Evolutionary conservation across 768 basidiomycete genomes (phyloP).

Genomic region (Suillus clintonianus): DNA sequence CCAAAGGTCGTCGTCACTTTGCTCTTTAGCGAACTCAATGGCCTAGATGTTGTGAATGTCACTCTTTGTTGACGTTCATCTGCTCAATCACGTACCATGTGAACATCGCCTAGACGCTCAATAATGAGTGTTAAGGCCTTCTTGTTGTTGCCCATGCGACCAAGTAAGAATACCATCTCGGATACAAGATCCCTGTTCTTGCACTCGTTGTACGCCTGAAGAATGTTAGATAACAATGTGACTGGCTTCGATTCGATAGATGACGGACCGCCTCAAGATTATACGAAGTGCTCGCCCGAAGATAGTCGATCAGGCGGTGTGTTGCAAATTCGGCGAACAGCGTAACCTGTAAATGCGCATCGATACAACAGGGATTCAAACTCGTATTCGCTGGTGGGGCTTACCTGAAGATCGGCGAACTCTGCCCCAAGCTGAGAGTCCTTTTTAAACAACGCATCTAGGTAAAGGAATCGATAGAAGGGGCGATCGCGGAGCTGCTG

Average conservation of each 20-base stretch:
- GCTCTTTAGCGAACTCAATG: conserved; percentile 98
- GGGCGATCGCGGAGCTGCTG: conserved; percentile 77
- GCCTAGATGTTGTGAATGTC: conserved; percentile 50
- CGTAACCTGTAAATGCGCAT: conserved; percentile 55
- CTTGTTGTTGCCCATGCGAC: conserved; percentile 98
- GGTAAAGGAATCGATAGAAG: conserved; percentile 87
- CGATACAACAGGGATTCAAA: not conserved
- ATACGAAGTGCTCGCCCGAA: conserved; percentile 89
- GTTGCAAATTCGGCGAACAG: conserved; percentile 90
- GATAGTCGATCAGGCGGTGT: conserved; percentile 80
- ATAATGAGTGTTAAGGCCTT: conserved; percentile 93
- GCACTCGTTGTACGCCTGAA: conserved; percentile 84
- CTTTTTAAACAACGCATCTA: conserved; percentile 86
- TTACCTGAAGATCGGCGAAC: conserved; percentile 86
- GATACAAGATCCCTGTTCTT: conserved; percentile 83
- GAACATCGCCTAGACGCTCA: conserved; percentile 89
- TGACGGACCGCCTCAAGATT: conserved; percentile 73
- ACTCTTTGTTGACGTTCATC: not conserved
- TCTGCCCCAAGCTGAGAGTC: conserved; percentile 79
- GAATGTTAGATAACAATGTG: not conserved
- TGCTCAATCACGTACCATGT: conserved; percentile 55
- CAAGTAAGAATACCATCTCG: conserved; percentile 97
- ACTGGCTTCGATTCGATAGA: not conserved
- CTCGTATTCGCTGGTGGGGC: conserved; percentile 6
- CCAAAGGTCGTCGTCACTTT: conserved; percentile 96